Evolutionary conservation across 345 rosid species (phyloP).

Genomic region (Syzygium aromaticum): DNA sequence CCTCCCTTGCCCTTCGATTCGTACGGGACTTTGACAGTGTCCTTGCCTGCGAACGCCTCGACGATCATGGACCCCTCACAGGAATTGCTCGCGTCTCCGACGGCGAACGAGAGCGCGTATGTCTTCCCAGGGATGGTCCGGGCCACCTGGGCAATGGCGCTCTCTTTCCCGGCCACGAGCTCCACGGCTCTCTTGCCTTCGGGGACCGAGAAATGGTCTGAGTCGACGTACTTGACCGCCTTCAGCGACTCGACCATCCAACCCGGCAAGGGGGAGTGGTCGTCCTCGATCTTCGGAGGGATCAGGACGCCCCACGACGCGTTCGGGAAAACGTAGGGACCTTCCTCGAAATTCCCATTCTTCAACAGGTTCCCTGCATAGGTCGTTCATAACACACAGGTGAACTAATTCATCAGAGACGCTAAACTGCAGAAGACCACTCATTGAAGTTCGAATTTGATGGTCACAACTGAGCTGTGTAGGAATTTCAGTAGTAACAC

Average conservation of each 20-base stretch:
- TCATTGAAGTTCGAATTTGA: not conserved
- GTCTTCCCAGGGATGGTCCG: slow-evolving; percentile 39
- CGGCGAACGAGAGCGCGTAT: slow-evolving; percentile 50
- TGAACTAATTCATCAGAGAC: not conserved
- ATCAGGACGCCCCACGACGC: slow-evolving; percentile 65
- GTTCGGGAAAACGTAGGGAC: slow-evolving; percentile 68
- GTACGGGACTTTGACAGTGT: slow-evolving; percentile 48
- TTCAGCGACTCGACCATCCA: slow-evolving; percentile 86
- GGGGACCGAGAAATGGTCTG: slow-evolving; percentile 54
- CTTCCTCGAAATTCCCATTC: slow-evolving; percentile 79
- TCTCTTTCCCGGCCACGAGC: slow-evolving; percentile 81
- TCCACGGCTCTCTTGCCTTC: slow-evolving; percentile 62
- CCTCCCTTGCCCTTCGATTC: slow-evolving; percentile 69
- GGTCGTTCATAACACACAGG: not conserved
- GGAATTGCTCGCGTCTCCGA: slow-evolving; percentile 65
- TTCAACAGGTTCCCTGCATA: slow-evolving; percentile 52
- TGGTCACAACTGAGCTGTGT: too few relatives aligned
- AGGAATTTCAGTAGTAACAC: too few relatives aligned
- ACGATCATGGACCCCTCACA: slow-evolving; percentile 67
- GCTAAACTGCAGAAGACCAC: not conserved
- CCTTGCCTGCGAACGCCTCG: slow-evolving; percentile 65
- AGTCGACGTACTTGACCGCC: slow-evolving; percentile 79
- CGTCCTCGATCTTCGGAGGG: slow-evolving; percentile 76
- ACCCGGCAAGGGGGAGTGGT: slow-evolving; percentile 66
- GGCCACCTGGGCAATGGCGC: slow-evolving; percentile 67